These are phyloP conservation scores for Uronychia setigera DNA, from an alignment of 73 alveolate genomes.

Conservation along the genomic window DNA sequence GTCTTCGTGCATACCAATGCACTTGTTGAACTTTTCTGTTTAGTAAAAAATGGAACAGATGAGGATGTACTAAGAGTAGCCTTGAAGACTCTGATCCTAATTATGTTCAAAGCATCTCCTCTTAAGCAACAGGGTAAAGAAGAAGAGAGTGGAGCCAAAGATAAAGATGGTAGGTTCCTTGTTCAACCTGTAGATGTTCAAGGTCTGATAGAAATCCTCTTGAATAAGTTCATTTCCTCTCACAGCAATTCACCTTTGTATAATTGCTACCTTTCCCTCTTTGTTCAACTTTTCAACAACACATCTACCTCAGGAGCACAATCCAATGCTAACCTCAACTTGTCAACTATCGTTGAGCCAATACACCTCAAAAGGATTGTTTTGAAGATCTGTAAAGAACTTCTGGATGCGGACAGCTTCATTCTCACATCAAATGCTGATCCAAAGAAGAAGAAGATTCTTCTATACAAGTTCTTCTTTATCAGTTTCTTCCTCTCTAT, in stretches of 20 bases:
- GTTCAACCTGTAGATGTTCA: neutral
- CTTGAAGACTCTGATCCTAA: slow-evolving; percentile 34
- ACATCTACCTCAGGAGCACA: neutral
- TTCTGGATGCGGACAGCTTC: neutral
- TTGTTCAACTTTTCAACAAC: neutral
- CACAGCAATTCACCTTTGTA: slow-evolving; percentile 11
- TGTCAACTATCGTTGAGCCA: neutral
- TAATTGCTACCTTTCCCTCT: slow-evolving; percentile 1
- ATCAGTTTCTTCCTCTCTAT: slow-evolving; percentile 24
- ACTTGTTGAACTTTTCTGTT: neutral
- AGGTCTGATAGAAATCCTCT: neutral
- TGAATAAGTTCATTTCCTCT: neutral
- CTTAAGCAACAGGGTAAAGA: slow-evolving; percentile 3
- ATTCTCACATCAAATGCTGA: neutral
- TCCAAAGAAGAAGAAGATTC: neutral
- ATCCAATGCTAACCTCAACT: neutral
- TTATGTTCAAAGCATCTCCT: slow-evolving; percentile 44
- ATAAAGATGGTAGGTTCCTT: neutral
- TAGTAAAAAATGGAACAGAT: slow-evolving; percentile 15
- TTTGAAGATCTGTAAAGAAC: neutral
- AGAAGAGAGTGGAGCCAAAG: neutral
- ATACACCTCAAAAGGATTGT: neutral
- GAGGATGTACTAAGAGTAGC: slow-evolving; percentile 49
- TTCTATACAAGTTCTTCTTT: slow-evolving; percentile 35
- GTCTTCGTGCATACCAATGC: slow-evolving; percentile 15